Evolutionary conservation across 148 eudicot genomes (phyloP).

Genomic region (Vaccinium corymbosum): DNA sequence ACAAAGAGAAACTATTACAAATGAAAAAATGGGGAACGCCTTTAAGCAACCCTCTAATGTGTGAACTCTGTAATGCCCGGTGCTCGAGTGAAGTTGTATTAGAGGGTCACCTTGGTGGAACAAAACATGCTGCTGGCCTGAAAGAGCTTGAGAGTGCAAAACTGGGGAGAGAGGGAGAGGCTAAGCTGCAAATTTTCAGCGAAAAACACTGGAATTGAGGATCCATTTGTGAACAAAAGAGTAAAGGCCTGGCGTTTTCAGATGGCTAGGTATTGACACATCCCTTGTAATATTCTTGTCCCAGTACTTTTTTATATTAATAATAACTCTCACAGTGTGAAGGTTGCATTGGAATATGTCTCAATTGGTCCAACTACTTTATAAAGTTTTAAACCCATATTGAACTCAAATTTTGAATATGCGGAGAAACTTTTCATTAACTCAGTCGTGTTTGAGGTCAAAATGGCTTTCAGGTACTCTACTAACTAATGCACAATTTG

Average conservation of each 20-base stretch:
- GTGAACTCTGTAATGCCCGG: constrained; percentile 27
- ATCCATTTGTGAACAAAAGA: neutral
- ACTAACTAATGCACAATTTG: neutral
- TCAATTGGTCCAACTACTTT: neutral
- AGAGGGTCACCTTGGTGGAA: constrained; percentile 29
- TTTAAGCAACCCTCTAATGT: constrained; percentile 20
- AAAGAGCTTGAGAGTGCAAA: constrained; percentile 23
- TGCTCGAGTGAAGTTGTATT: constrained; percentile 18
- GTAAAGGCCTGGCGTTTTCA: neutral
- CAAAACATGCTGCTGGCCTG: constrained; percentile 26
- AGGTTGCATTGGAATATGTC: neutral
- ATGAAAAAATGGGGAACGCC: constrained; percentile 13
- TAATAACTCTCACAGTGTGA: neutral
- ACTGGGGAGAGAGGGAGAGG: constrained; percentile 20
- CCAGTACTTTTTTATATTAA: neutral
- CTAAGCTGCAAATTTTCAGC: constrained; percentile 12
- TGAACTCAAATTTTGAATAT: neutral
- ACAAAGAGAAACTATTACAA: constrained; percentile 18
- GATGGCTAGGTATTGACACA: constrained; percentile 7
- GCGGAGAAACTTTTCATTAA: neutral
- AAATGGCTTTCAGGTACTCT: neutral
- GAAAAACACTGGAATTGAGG: constrained; percentile 16
- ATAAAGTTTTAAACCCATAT: neutral
- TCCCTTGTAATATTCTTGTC: neutral
- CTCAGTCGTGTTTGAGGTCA: neutral